A percentile compares a stretch with the other conserved stretches of the same genome.
Conservation (phyloP, 805 yeast species). For the Ogataea naganishii region DNA sequence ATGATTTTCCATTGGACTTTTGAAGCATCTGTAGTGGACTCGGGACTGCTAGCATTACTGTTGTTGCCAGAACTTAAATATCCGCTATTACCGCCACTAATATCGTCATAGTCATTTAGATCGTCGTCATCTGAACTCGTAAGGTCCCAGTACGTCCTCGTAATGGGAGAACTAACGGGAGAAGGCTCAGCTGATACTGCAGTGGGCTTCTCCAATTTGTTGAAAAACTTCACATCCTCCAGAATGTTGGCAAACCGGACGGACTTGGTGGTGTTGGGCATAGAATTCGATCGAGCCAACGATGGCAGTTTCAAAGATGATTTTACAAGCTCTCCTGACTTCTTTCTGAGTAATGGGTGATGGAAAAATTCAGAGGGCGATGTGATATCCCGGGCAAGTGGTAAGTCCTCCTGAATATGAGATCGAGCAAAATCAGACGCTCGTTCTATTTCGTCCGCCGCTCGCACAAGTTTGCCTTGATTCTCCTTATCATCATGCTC, state of each 20-base stretch:
- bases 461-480: background rate
- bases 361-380: slow-evolving; percentile 8
- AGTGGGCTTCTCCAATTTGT: slow-evolving; percentile 50
- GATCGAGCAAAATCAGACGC: slow-evolving; percentile 1
- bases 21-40: slow-evolving; percentile 4
- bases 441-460: background rate
- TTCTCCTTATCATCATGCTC: background rate
- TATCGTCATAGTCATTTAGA: slow-evolving; percentile 18
- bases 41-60: slow-evolving; percentile 2
- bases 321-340: slow-evolving; percentile 42
- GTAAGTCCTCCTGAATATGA: background rate
- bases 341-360: slow-evolving; percentile 35
- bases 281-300: slow-evolving; percentile 31
- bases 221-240: slow-evolving; percentile 57
- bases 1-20: slow-evolving; percentile 20
- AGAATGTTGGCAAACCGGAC: slow-evolving; percentile 58
- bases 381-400: slow-evolving; percentile 1
- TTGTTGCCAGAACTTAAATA: background rate
- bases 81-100: slow-evolving; percentile 11
- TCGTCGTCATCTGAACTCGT: slow-evolving; percentile 9
- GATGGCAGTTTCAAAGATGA: slow-evolving; percentile 40
- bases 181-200: slow-evolving; percentile 54
- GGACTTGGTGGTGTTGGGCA: slow-evolving; percentile 45
- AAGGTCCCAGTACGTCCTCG: slow-evolving; percentile 15
- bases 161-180: slow-evolving; percentile 25